These are phyloP conservation scores for Neurospora sp. DNA, from an alignment of 495 filamentous ascomycete species.

Conservation along the genomic window DNA sequence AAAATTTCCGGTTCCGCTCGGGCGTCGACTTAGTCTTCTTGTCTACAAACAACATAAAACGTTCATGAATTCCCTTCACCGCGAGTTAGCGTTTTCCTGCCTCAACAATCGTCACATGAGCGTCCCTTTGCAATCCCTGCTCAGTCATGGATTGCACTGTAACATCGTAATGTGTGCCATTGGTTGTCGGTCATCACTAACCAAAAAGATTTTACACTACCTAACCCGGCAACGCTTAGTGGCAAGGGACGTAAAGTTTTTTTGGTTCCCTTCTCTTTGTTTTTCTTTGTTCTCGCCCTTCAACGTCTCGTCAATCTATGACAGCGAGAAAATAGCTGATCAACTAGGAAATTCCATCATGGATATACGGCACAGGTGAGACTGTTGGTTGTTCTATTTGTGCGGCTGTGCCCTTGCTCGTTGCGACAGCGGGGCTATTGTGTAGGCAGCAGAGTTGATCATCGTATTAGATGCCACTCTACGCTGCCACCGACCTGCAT, in stretches of 20 bases:
- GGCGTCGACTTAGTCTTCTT: not conserved
- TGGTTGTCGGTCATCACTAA: not conserved
- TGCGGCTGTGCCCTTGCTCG: not conserved
- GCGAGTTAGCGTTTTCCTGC: not conserved
- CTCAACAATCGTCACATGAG: not conserved
- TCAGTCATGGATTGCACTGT: not conserved
- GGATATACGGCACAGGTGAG: not conserved
- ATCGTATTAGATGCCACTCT: not conserved
- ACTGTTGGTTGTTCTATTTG: not conserved
- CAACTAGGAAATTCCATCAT: not conserved
- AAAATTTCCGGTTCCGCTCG: not conserved
- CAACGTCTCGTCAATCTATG: not conserved
- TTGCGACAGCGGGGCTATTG: not conserved
- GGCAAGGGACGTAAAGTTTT: not conserved
- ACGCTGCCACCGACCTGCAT: not conserved
- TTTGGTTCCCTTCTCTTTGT: not conserved
- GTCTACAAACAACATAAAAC: not conserved
- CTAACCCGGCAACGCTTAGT: not conserved
- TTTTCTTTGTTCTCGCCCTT: not conserved
- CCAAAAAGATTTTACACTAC: not conserved
- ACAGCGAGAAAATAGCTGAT: not conserved
- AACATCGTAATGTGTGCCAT: not conserved
- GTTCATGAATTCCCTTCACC: not conserved
- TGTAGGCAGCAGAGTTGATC: not conserved
- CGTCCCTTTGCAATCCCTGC: not conserved